These are phyloP conservation scores for Aspergillus carlsbadensis DNA, from an alignment of 495 filamentous ascomycete species.

Conservation along the genomic window DNA sequence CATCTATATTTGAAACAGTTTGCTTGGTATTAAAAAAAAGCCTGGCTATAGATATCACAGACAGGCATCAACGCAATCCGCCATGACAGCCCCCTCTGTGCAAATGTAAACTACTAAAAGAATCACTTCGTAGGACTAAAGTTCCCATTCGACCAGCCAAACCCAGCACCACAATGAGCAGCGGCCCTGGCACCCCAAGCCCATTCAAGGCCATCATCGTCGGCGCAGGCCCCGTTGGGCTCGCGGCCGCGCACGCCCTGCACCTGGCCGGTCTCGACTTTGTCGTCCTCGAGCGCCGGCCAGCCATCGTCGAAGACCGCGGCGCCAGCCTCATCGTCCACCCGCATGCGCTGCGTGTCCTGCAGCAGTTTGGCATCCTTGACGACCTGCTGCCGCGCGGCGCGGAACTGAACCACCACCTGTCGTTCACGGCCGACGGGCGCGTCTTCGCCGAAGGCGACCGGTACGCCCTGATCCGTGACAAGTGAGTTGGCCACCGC, in stretches of 20 bases:
- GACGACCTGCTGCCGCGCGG: constrained; percentile 26
- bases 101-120: too few relatives aligned
- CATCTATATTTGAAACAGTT: too few relatives aligned
- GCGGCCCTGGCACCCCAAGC: too few relatives aligned
- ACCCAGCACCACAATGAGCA: too few relatives aligned
- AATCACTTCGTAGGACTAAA: too few relatives aligned
- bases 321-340: constrained; percentile 41
- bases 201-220: constrained; percentile 52
- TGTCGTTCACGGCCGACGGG: constrained; percentile 22
- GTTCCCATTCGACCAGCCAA: too few relatives aligned
- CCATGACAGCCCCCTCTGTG: too few relatives aligned
- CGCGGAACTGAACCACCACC: constrained; percentile 12
- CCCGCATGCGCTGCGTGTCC: constrained; percentile 36
- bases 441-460: constrained; percentile 15
- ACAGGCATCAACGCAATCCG: too few relatives aligned
- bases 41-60: too few relatives aligned
- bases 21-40: too few relatives aligned
- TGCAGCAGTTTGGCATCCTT: constrained; percentile 50
- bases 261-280: constrained; percentile 49
- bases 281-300: constrained; percentile 46
- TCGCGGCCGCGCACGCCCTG: constrained; percentile 49
- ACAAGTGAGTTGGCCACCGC: background rate
- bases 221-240: constrained; percentile 50
- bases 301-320: constrained; percentile 31
- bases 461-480: constrained; percentile 13